Evolutionary conservation across 2,329 filamentous ascomycete species (phyloP), one percentile per base, ranked within the genome.

Genomic region (Aquanectria penicillioides): DNA sequence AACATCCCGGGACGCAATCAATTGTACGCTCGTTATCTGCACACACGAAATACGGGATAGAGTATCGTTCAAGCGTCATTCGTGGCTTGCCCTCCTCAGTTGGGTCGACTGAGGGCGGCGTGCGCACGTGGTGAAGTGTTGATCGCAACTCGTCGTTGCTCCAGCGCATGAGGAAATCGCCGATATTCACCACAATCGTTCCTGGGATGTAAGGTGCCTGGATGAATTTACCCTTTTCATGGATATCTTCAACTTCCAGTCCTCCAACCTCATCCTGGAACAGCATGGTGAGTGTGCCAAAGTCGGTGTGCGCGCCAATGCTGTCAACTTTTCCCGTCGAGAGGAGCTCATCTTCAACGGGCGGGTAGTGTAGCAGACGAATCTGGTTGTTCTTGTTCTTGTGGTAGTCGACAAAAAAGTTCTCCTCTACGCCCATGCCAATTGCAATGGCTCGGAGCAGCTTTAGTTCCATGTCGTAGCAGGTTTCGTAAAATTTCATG

Each of bases 401-500:
- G 69, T 88, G 86, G 48, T 81, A 72, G 13, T 74, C 70, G 69
- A 95, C 90, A 67, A 97, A 96, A 80, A 88, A 94, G 11, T 70
- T 69, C 65, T 87, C 82, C 0, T 87, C 82, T 6, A 93, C 78
- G 1, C 83, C 87, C 84, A 94, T 86, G 0, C 89, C 91, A 10
- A 93, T 76, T 1, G 90, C 91, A 59, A 94, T 90, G 20, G 90
- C 90, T 3, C 88, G 82, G 89, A 94, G 92, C 25, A 94, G 83
- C 62, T 91, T 80, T 38, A 85, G 78, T 74, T 96, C 90, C 55
- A 95, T 75, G 12, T 78, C 72, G 73, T 92, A 91, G 75, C 91
- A 94, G 49, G 81, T 81, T 18, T 83, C 81, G 65, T 89, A 89
- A 74, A 96, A 96, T 1, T 76, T 74, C 46, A 86, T 33, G 18